Conservation (phyloP, 163 green algal species). For the Scenedesmus sp. region DNA sequence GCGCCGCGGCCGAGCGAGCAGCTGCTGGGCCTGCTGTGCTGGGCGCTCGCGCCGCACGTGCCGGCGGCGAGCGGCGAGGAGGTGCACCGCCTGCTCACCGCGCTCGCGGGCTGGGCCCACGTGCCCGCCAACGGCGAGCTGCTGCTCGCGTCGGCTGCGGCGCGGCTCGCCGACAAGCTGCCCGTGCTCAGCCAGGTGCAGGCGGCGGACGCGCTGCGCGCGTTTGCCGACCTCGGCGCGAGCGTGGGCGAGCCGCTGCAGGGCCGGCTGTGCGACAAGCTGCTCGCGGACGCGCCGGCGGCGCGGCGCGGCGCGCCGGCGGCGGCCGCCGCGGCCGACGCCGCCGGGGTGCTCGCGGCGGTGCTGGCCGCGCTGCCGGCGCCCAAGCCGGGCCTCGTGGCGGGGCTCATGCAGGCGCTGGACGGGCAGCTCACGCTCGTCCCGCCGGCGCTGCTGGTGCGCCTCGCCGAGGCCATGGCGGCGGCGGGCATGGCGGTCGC, state of each 20-base stretch:
- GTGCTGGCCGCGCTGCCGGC: slow-evolving; percentile 2
- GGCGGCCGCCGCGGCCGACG: slow-evolving; percentile 3
- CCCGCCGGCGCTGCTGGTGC: neutral
- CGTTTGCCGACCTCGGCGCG: slow-evolving; percentile 21
- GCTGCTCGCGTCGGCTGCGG: slow-evolving; percentile 30
- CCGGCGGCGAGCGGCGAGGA: slow-evolving; percentile 1
- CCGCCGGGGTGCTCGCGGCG: slow-evolving; percentile 12
- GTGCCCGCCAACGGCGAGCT: slow-evolving; percentile 4
- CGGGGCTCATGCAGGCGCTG: slow-evolving; percentile 20
- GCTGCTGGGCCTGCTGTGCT: slow-evolving; percentile 23
- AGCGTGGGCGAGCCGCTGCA: slow-evolving; percentile 24
- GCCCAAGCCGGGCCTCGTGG: neutral
- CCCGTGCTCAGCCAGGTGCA: slow-evolving; percentile 25
- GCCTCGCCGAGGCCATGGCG: neutral
- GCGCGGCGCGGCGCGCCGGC: neutral
- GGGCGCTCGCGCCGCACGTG: slow-evolving; percentile 19
- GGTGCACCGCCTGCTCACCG: slow-evolving; percentile 21
- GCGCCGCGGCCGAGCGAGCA: neutral
- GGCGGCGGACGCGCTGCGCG: slow-evolving; percentile 18
- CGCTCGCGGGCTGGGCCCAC: neutral
- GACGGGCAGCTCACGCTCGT: neutral
- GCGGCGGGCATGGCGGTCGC: neutral
- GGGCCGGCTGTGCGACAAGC: neutral
- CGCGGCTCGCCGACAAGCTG: slow-evolving; percentile 35
- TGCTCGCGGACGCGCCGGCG: neutral